phyloP scores from a whole-genome alignment of 1,139 yeast genomes.

The Yamadazyma dushanensis region DNA sequence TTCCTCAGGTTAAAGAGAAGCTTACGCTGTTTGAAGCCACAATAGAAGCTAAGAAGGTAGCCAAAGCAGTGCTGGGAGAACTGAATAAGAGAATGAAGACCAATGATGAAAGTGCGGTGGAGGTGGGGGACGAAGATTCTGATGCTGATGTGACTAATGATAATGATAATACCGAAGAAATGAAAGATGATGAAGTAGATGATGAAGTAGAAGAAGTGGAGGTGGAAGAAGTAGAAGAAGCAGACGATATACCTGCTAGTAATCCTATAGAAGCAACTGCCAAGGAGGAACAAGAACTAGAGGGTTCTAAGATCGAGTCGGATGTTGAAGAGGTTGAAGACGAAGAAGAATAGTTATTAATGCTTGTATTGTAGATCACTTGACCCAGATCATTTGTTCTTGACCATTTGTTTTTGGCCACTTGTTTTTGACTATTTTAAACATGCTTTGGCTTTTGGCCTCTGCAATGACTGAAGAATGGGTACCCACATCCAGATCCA shows the following conservation, averaged over 20 bases:
- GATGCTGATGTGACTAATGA: conserved; percentile 14
- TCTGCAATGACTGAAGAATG: conserved; percentile 35
- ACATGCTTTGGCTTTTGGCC: conserved; percentile 3
- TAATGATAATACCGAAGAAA: conserved; percentile 15
- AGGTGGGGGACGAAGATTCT: conserved; percentile 14
- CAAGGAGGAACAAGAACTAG: conserved; percentile 20
- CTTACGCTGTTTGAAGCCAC: conserved; percentile 44
- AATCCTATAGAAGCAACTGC: conserved; percentile 25
- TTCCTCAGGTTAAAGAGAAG: conserved; percentile 54
- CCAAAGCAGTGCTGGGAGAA: conserved; percentile 19
- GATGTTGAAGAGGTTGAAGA: conserved; percentile 16
- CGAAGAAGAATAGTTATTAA: conserved; percentile 8
- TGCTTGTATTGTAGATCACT: too few species aligned
- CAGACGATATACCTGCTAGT: too few species aligned
- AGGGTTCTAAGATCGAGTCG: conserved; percentile 12
- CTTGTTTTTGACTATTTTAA: too few species aligned
- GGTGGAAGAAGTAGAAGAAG: conserved; percentile 9
- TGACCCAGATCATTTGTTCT: too few species aligned
- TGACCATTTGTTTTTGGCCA: too few species aligned
- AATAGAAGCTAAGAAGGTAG: conserved; percentile 40
- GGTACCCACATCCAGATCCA: conserved; percentile 55
- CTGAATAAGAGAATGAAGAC: conserved; percentile 19
- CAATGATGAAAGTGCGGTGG: conserved; percentile 10
- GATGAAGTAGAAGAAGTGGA: conserved; percentile 16
- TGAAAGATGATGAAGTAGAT: conserved; percentile 13